Percentiles rank a stretch among this genome's conserved stretches.
Evolutionary conservation across 2,329 filamentous ascomycete genomes (phyloP).

Genomic region (Aurifilum marmelostoma): DNA sequence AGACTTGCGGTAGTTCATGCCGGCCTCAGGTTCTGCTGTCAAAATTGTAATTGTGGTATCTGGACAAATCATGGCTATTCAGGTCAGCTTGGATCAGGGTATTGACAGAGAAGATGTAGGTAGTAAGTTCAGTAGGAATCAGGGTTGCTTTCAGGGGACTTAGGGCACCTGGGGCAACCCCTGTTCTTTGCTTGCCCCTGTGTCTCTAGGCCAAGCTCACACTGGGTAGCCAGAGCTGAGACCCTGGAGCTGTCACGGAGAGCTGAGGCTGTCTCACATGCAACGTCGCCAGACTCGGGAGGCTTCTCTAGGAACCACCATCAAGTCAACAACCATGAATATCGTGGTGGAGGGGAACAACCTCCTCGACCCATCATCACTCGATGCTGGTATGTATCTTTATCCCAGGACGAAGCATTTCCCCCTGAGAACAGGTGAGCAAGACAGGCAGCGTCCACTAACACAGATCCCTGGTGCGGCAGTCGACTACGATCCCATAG

Average conservation of each 20-base stretch:
- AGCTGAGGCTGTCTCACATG: conserved; percentile 17
- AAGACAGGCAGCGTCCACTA: background rate
- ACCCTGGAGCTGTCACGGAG: conserved; percentile 5
- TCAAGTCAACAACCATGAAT: conserved; percentile 26
- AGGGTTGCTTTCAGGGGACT: background rate
- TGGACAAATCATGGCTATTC: background rate
- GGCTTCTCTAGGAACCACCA: conserved; percentile 4
- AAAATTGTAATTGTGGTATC: background rate
- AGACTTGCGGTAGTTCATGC: too few relatives aligned
- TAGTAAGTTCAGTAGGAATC: background rate
- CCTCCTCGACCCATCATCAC: conserved; percentile 27
- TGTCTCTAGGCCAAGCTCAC: background rate
- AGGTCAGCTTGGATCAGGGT: background rate
- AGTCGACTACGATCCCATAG: conserved; percentile 87
- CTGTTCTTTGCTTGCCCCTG: background rate
- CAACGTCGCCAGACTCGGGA: conserved; percentile 26
- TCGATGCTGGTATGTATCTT: conserved; percentile 32
- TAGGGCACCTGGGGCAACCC: background rate
- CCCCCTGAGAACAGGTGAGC: too few relatives aligned
- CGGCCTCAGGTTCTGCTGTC: background rate
- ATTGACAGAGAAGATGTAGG: background rate
- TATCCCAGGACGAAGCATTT: background rate
- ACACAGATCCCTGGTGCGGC: conserved; percentile 12
- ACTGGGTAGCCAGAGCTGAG: background rate
- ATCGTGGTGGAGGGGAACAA: conserved; percentile 28